Evolutionary conservation across 2,329 filamentous ascomycete genomes (phyloP).

Genomic region (Phialophora verrucosa): DNA sequence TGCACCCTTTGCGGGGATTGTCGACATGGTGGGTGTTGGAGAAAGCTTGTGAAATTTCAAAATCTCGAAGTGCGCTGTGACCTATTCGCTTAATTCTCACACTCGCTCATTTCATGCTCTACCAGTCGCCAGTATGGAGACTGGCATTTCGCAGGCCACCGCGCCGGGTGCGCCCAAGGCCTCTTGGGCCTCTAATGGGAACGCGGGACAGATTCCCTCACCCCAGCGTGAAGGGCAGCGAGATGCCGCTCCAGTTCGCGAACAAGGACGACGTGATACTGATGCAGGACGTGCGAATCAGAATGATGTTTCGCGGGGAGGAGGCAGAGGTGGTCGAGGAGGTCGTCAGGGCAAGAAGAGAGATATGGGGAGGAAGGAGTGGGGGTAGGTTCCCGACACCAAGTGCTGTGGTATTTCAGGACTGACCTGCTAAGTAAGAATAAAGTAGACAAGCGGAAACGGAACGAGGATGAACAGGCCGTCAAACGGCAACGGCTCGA

Average conservation of each 20-base stretch:
- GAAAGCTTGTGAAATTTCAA: conserved; percentile 3
- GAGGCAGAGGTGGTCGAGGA: conserved; percentile 40
- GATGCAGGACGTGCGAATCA: conserved; percentile 30
- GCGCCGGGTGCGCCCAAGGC: conserved; percentile 14
- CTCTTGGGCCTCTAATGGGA: background rate
- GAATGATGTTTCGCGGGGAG: conserved; percentile 32
- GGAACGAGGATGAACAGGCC: conserved; percentile 57
- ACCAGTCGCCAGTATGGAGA: conserved; percentile 23
- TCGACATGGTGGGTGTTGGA: background rate
- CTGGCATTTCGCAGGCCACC: conserved; percentile 23
- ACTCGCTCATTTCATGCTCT: conserved; percentile 24
- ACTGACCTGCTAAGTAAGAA: conserved; percentile 59
- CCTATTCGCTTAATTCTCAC: background rate
- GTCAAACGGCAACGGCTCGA: conserved; percentile 63
- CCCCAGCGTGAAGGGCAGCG: background rate
- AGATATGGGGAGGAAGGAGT: conserved; percentile 70
- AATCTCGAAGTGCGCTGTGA: conserved; percentile 1
- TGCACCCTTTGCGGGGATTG: conserved; percentile 7
- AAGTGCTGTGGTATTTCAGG: conserved; percentile 34
- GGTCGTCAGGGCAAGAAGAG: conserved; percentile 58
- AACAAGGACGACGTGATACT: conserved; percentile 12
- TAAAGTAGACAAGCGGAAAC: conserved; percentile 59
- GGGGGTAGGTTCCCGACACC: conserved; percentile 59
- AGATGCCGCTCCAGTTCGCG: conserved; percentile 16
- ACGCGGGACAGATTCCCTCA: background rate